phyloP scores from a whole-genome alignment of 2,329 filamentous ascomycete species.

The Fusarium liriodendri region DNA sequence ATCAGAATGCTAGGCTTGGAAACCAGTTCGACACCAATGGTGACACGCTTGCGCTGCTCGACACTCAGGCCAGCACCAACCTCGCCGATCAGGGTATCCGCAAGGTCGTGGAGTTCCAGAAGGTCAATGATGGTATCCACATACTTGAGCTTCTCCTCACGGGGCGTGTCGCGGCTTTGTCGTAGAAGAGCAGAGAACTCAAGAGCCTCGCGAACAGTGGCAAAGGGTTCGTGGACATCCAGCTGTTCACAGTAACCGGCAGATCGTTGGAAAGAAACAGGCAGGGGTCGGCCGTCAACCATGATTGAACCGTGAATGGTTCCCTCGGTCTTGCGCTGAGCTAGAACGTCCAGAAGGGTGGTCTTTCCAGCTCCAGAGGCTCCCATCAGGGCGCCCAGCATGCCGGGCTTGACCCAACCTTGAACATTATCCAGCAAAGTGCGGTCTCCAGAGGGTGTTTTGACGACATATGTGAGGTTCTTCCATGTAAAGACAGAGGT shows the following conservation, averaged over 20 bases:
- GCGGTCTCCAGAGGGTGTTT: slow-evolving; percentile 70
- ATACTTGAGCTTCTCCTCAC: slow-evolving; percentile 78
- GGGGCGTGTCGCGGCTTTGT: slow-evolving; percentile 72
- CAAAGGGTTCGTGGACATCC: slow-evolving; percentile 78
- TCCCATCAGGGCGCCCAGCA: slow-evolving; percentile 83
- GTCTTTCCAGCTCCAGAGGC: slow-evolving; percentile 87
- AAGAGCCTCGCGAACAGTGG: slow-evolving; percentile 81
- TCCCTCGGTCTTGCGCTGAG: slow-evolving; percentile 82
- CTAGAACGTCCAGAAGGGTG: slow-evolving; percentile 84
- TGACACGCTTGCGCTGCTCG: slow-evolving; percentile 66
- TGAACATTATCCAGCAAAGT: slow-evolving; percentile 82
- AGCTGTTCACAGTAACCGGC: slow-evolving; percentile 86
- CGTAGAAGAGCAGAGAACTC: slow-evolving; percentile 80
- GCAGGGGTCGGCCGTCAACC: slow-evolving; percentile 78
- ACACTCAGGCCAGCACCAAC: slow-evolving; percentile 65
- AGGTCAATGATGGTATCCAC: slow-evolving; percentile 82
- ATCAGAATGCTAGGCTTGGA: slow-evolving; percentile 70
- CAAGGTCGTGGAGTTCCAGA: slow-evolving; percentile 60
- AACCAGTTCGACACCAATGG: slow-evolving; percentile 71
- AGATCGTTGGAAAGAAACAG: slow-evolving; percentile 81
- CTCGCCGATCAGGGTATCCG: slow-evolving; percentile 59
- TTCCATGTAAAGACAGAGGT: slow-evolving; percentile 81
- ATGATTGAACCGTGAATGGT: slow-evolving; percentile 80
- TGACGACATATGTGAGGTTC: slow-evolving; percentile 76
- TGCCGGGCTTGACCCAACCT: slow-evolving; percentile 86